phyloP scores from a whole-genome alignment of 1,139 yeast species.

The Pichia sp. region DNA sequence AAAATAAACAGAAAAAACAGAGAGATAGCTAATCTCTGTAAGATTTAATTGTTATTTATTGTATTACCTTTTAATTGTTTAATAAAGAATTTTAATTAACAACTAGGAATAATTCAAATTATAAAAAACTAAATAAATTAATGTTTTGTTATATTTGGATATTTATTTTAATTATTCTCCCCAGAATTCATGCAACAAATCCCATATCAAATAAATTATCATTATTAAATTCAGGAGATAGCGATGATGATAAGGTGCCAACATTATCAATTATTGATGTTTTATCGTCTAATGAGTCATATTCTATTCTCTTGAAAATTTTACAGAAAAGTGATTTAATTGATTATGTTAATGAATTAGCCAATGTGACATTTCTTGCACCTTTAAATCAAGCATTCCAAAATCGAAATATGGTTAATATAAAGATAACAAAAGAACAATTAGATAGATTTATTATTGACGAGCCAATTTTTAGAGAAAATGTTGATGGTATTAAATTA shows the following conservation, averaged over 20 bases:
- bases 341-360: constrained; percentile 57
- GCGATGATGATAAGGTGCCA: constrained; percentile 19
- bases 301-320: constrained; percentile 59
- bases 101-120: no score
- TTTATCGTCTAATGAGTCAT: constrained; percentile 66
- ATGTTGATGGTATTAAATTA: constrained; percentile 27
- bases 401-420: constrained; percentile 3
- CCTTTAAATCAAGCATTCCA: constrained; percentile 80
- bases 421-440: constrained; percentile 13
- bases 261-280: constrained; percentile 67
- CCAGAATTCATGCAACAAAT: not conserved
- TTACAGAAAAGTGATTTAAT: constrained; percentile 65
- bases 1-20: no score
- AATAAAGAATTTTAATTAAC: no score
- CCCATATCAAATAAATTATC: not conserved
- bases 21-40: no score
- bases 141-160: no score
- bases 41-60: no score
- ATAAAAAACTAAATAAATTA: no score
- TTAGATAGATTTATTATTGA: constrained; percentile 28
- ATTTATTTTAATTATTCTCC: not conserved
- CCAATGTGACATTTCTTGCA: constrained; percentile 72
- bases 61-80: no score
- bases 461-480: constrained; percentile 24
- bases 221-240: not conserved